Evolutionary conservation across 2,329 filamentous ascomycete genomes (phyloP), one percentile per base, ranked within the genome.

Genomic region (Teratosphaeria destructans): DNA sequence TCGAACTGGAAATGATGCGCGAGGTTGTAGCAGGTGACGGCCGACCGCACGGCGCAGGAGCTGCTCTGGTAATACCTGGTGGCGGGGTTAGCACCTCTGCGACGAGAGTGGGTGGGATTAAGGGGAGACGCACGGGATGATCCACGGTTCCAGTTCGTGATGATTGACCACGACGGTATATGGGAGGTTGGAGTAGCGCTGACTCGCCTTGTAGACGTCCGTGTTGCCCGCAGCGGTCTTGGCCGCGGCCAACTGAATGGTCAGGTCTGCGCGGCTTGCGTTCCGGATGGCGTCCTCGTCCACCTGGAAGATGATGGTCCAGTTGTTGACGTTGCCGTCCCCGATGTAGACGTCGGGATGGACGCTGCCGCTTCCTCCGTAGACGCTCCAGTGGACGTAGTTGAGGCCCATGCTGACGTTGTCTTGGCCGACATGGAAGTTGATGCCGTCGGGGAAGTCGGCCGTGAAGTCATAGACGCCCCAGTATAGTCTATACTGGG

Each of bases 361-460:
- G 3, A 75, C 57, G 68, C 84, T 80, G 1, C 75, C 81, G 32
- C 80, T 73, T 5, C 81, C 80, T 1, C 83, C 83, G 64, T 84
- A 86, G 8, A 84, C 82, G 59, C 79, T 81, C 85, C 84, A 87
- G 67, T 87, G 85, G 3, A 86, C 80, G 59, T 85, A 85, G 70
- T 87, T 87, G 61, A 85, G 75, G 64, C 84, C 81, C 11, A 72
- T 68, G 0, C 71, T 72, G 19, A 74, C 74, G 29, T 81, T 70
- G 61, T 78, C 79, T 66, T 78, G 70, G 10, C 83, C 83, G 1
- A 87, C 78, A 14, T 78, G 77, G 72, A 81, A 87, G 26, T 73
- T 76, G 0, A 87, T 77, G 3, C 84, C 83, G 0, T 79, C 64
- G 0, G 84, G 83, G 64, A 85, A 86, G 54, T 87, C 83, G 1